phyloP scores from a whole-genome alignment of 1,284 basidiomycete species.

The Mycena sp. region DNA sequence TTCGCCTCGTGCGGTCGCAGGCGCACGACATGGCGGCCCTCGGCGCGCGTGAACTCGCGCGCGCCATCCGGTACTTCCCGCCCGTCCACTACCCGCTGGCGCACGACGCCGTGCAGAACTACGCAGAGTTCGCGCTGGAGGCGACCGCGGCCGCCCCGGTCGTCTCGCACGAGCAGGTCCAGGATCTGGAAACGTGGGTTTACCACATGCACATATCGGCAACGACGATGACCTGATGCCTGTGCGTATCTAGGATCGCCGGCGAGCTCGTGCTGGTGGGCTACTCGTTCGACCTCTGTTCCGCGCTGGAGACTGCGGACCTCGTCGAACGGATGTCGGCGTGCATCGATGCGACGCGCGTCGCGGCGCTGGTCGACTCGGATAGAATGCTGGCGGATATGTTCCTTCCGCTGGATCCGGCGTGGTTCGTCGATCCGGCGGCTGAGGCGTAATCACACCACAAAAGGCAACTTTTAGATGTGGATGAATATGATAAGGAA shows the following conservation, averaged over 20 bases:
- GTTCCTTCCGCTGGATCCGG: not conserved
- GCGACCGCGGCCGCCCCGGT: not conserved
- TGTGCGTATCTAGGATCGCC: not conserved
- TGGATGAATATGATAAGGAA: no score
- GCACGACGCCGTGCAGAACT: not conserved
- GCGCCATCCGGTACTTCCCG: not conserved
- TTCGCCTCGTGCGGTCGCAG: not conserved
- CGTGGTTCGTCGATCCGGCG: no score
- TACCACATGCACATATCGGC: not conserved
- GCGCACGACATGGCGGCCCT: not conserved
- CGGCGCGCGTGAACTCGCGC: not conserved
- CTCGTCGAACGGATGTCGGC: not conserved
- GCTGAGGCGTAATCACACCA: no score
- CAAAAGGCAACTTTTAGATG: no score
- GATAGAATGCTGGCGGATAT: not conserved
- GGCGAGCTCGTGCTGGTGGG: constrained; percentile 5
- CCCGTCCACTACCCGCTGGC: not conserved
- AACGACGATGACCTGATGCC: not conserved
- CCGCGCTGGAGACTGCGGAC: not conserved
- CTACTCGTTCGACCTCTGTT: not conserved
- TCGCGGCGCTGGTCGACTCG: not conserved
- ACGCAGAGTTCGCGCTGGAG: not conserved
- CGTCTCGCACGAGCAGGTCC: not conserved
- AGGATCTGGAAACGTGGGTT: constrained; percentile 5
- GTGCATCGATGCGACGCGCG: not conserved